phyloP scores from a whole-genome alignment of 2,329 filamentous ascomycete species.

The Dissoconium aciculare region DNA sequence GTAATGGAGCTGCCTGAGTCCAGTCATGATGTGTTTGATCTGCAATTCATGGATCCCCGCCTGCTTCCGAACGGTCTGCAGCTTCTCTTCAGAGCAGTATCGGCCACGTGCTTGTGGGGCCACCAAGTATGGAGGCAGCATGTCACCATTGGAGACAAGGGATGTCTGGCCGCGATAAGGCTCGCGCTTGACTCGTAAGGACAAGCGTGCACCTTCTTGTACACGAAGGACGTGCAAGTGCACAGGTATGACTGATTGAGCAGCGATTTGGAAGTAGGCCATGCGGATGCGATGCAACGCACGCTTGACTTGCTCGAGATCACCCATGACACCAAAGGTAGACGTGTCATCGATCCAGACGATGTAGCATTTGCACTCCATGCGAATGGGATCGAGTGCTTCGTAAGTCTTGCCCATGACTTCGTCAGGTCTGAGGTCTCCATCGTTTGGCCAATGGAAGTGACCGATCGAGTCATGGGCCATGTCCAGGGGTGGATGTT shows the following conservation, averaged over 20 bases:
- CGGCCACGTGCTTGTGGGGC: no score
- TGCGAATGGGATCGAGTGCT: constrained; percentile 31
- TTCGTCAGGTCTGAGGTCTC: constrained; percentile 28
- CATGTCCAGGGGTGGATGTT: constrained; percentile 12
- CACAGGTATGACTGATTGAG: constrained; percentile 14
- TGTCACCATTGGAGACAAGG: no score
- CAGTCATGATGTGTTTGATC: no score
- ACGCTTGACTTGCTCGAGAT: constrained; percentile 15
- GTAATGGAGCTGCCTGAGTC: constrained; percentile 20
- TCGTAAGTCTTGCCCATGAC: constrained; percentile 30
- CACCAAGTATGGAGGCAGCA: no score
- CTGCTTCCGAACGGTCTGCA: no score
- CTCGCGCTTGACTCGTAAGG: no score
- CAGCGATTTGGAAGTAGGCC: constrained; percentile 26
- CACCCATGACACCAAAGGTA: constrained; percentile 22
- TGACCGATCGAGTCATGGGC: constrained; percentile 17
- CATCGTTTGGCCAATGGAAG: constrained; percentile 33
- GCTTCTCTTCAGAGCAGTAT: no score
- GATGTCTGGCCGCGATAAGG: no score
- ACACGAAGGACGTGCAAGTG: constrained; percentile 19
- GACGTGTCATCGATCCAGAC: constrained; percentile 20
- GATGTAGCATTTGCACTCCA: constrained; percentile 28
- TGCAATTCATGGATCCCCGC: no score
- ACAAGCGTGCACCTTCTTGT: constrained; percentile 5
- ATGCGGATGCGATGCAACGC: constrained; percentile 25